Percentiles rank a stretch among this genome's conserved stretches.
Evolutionary conservation across 2,329 filamentous ascomycete genomes (phyloP).

Genomic region (Colletotrichum echinochloae): DNA sequence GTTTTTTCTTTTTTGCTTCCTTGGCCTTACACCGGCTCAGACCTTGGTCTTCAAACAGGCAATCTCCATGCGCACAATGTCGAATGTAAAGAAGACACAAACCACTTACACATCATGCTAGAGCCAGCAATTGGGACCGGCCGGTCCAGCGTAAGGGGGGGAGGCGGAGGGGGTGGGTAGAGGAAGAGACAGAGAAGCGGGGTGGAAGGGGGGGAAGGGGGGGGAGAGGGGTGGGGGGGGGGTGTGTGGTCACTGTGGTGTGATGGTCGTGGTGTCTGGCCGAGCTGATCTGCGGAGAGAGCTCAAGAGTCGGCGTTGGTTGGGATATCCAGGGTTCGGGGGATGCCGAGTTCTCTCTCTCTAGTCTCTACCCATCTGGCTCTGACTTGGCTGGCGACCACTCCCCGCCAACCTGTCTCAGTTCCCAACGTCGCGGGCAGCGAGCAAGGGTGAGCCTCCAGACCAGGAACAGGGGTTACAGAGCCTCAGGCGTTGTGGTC

Average conservation of each 20-base stretch:
- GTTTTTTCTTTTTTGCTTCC: slow-evolving; percentile 27
- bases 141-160: slow-evolving; percentile 16
- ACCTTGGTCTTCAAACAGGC: slow-evolving; percentile 37
- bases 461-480: slow-evolving; percentile 26
- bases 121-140: slow-evolving; percentile 39
- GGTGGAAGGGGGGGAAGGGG: background rate
- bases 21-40: slow-evolving; percentile 35
- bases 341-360: slow-evolving; percentile 31
- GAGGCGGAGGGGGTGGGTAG: background rate
- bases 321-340: slow-evolving; percentile 41
- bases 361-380: slow-evolving; percentile 31
- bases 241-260: too few species aligned
- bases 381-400: slow-evolving; percentile 39
- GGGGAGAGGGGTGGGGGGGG: too few species aligned
- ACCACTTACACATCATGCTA: slow-evolving; percentile 37
- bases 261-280: slow-evolving; percentile 19
- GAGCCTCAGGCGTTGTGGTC: slow-evolving; percentile 23
- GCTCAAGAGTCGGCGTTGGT: slow-evolving; percentile 24
- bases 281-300: slow-evolving; percentile 34
- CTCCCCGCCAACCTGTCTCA: slow-evolving; percentile 38
- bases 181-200: background rate
- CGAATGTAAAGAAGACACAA: slow-evolving; percentile 36
- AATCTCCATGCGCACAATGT: slow-evolving; percentile 29
- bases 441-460: slow-evolving; percentile 26
- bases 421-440: slow-evolving; percentile 37